Percentiles rank a stretch among this genome's conserved stretches.
These are phyloP conservation scores for Fusarium udum DNA, from an alignment of 2,329 filamentous ascomycete genomes.

Conservation along the genomic window DNA sequence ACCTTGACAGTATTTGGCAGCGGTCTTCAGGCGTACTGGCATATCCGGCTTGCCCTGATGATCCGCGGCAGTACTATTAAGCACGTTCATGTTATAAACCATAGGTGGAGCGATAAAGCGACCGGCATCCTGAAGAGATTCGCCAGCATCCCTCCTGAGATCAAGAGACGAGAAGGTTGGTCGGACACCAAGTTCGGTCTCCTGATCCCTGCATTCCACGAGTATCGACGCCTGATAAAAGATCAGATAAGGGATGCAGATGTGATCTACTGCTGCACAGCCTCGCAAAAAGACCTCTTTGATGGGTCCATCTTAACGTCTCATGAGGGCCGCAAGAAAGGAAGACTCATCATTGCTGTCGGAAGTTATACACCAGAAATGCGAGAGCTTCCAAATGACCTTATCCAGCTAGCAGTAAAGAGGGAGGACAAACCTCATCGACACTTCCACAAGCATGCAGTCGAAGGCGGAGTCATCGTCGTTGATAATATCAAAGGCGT, in stretches of 20 bases:
- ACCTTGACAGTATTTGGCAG: slow-evolving; percentile 86
- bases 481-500: slow-evolving; percentile 83
- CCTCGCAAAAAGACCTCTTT: slow-evolving; percentile 78
- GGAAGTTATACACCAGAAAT: slow-evolving; percentile 77
- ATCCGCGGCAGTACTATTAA: slow-evolving; percentile 76
- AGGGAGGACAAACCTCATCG: slow-evolving; percentile 56
- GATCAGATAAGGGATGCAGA: slow-evolving; percentile 77
- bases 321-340: slow-evolving; percentile 74
- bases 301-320: slow-evolving; percentile 76
- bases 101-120: slow-evolving; percentile 70
- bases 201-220: slow-evolving; percentile 76
- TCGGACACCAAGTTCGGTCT: slow-evolving; percentile 72
- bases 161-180: slow-evolving; percentile 70
- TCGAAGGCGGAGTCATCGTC: slow-evolving; percentile 72
- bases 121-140: slow-evolving; percentile 61
- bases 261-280: slow-evolving; percentile 90
- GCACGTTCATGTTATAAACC: slow-evolving; percentile 85
- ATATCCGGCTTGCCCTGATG: slow-evolving; percentile 83
- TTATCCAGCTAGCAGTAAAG: slow-evolving; percentile 71
- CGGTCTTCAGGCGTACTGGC: slow-evolving; percentile 94
- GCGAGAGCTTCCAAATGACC: slow-evolving; percentile 82
- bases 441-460: slow-evolving; percentile 74
- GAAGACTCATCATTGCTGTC: slow-evolving; percentile 76
- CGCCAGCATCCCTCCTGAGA: slow-evolving; percentile 52
- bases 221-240: slow-evolving; percentile 71